Base-by-base conservation (phyloP, 225 moss, liverwort and hornwort genomes). In the Physcomitrellopsis africana region DNA sequence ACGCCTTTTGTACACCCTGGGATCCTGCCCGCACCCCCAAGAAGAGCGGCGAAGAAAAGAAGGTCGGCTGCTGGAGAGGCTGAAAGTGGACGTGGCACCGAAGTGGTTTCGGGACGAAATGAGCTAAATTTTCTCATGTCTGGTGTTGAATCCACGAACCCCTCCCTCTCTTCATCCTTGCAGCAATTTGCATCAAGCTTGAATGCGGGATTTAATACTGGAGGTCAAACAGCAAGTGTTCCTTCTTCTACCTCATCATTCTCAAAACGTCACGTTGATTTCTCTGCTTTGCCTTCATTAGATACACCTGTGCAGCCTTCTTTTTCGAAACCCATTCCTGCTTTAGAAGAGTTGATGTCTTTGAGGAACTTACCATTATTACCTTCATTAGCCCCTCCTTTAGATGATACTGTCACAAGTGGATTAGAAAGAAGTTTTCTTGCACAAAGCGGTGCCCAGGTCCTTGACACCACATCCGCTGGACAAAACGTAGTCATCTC, bases 1-100 rank as follows among this genome's bases (percentile, higher is more conserved):
- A 92, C 95, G 17, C 88, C 91, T 7, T 84, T 90, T 62, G 88
- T 86, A 12, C 95, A 95, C 81, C 99, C 95, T 2, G 93, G 91
- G 18, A 83, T 90, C 62, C 80, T 90, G 37, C 81, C 86, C 48
- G 42, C 73, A 47, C 86, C 85, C 44, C 99, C 99, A 3, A 74
- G 83, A 52, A 81, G 91, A 55, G 60, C 71, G 57, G 86, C 85
- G 10, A 90, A 90, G 74, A 92, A 79, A 77, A 70, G 57, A 47
- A 71, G 74, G 17, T 76, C 15, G 66, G 65, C 74, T 49, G 72
- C 64, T 41, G 32, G 4, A 62, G 85, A 80, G 60, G 62, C 56
- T 70, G 56, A 86, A 69, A 70, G 46, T 22, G 77, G 58, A 7
- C 76, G 68, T 20, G 1, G 29, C 16, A 27, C 26, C 3, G 75